These are phyloP conservation scores for Trichosanthes cucumerina DNA, from an alignment of 306 rosid genomes.

Conservation along the genomic window DNA sequence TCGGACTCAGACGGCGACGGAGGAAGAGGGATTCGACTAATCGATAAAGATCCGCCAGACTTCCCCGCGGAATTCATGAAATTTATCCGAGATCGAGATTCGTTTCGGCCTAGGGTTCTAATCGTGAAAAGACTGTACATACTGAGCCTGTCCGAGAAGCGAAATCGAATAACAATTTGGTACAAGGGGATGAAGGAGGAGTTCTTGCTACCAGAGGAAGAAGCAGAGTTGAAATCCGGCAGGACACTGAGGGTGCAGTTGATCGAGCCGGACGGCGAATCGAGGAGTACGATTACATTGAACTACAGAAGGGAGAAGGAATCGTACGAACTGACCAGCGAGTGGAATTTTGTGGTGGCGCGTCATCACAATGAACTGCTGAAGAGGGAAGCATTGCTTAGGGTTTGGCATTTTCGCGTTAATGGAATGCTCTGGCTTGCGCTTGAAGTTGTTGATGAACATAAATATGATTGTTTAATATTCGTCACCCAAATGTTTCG, in stretches of 20 bases:
- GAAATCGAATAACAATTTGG: no score
- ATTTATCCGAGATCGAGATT: no score
- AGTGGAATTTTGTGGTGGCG: background rate
- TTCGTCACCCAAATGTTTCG: background rate
- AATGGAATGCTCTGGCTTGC: background rate
- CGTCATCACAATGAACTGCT: background rate
- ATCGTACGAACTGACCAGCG: background rate
- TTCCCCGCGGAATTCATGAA: no score
- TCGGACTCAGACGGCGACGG: no score
- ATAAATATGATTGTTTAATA: background rate
- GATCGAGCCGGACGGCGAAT: background rate
- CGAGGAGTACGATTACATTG: background rate
- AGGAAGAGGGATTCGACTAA: no score
- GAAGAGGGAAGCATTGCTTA: background rate
- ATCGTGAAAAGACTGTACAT: no score
- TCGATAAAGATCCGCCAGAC: no score
- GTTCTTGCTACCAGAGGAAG: background rate
- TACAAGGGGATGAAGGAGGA: background rate
- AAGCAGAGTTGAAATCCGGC: background rate
- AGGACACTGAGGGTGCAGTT: background rate
- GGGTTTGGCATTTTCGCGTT: background rate
- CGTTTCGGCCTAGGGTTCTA: no score
- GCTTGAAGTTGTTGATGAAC: background rate
- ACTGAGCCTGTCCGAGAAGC: no score
- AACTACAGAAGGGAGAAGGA: background rate